These are phyloP conservation scores for Aureobasidium sp. DNA, from an alignment of 2,329 filamentous ascomycete genomes.

Conservation along the genomic window DNA sequence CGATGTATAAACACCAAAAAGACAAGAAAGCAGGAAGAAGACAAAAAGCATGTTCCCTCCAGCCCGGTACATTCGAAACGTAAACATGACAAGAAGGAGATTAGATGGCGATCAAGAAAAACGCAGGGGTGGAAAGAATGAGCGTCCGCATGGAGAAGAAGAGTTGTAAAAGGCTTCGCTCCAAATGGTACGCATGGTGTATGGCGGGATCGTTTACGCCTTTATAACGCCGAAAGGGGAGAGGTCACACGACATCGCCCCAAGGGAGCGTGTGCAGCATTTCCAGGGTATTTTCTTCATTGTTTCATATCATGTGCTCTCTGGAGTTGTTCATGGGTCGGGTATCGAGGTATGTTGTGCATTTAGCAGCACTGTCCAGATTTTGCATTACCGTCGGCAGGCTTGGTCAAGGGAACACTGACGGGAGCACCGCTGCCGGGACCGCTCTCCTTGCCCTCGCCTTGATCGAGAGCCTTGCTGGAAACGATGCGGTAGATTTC, in stretches of 20 bases:
- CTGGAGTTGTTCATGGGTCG: conserved; percentile 23
- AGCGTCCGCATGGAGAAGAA: neutral
- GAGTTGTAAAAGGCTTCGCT: neutral
- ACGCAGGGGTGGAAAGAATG: neutral
- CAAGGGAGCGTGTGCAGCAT: neutral
- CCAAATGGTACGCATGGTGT: neutral
- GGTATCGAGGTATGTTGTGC: neutral
- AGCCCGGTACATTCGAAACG: conserved; percentile 7
- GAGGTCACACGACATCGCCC: conserved; percentile 4
- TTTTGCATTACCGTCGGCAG: conserved; percentile 72
- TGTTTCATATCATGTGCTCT: conserved; percentile 10
- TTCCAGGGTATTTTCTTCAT: conserved; percentile 7
- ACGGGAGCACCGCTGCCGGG: conserved; percentile 68
- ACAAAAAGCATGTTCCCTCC: conserved; percentile 2
- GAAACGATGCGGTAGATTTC: conserved; percentile 99
- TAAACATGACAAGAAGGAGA: conserved; percentile 5
- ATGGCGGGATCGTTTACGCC: conserved; percentile 1
- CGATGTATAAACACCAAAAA: conserved; percentile 13
- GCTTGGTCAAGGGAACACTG: conserved; percentile 76
- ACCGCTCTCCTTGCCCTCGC: conserved; percentile 66
- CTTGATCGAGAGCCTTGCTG: conserved; percentile 90
- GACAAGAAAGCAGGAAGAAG: conserved; percentile 4
- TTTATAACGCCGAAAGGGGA: neutral
- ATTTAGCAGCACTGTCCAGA: conserved; percentile 71
- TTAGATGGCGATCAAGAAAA: conserved; percentile 5